These are phyloP conservation scores for Coniochaeta prunicola DNA, from an alignment of 2,329 filamentous ascomycete genomes.

Conservation along the genomic window DNA sequence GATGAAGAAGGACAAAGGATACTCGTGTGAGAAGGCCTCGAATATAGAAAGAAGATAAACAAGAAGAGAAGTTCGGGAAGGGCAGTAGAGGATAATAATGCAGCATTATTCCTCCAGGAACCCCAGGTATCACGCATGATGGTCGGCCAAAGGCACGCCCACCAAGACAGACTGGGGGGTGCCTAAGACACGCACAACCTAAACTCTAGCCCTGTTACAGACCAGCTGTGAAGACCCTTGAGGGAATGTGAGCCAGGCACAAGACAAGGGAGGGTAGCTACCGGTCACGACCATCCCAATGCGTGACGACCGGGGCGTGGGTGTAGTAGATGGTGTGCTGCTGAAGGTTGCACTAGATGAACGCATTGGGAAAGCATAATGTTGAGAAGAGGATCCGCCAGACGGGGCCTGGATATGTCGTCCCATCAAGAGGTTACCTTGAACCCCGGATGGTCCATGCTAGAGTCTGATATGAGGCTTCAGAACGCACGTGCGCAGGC, in stretches of 20 bases:
- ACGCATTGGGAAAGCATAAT: constrained; percentile 18
- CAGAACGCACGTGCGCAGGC: constrained; percentile 18
- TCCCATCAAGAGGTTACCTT: constrained; percentile 7
- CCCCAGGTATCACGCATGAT: constrained; percentile 20
- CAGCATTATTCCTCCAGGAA: constrained; percentile 14
- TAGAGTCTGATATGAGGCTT: constrained; percentile 10
- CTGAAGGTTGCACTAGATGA: neutral
- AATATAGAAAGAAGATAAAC: constrained; percentile 18
- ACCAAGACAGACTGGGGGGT: constrained; percentile 25
- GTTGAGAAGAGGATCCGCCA: constrained; percentile 10
- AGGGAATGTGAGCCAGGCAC: constrained; percentile 12
- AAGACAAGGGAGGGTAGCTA: constrained; percentile 10
- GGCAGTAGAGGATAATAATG: constrained; percentile 29
- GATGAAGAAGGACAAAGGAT: constrained; percentile 11
- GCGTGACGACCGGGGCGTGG: constrained; percentile 1
- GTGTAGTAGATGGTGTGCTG: neutral
- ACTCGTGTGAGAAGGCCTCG: constrained; percentile 14
- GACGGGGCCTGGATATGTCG: constrained; percentile 3
- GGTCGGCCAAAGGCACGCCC: constrained; percentile 24
- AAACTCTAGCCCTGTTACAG: constrained; percentile 34
- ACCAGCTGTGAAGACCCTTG: constrained; percentile 16
- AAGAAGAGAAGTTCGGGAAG: constrained; percentile 17
- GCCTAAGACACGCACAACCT: constrained; percentile 20
- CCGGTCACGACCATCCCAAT: neutral
- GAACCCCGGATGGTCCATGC: constrained; percentile 7